Conservation (phyloP, 805 yeast species). For the Citeromyces matritensis region DNA sequence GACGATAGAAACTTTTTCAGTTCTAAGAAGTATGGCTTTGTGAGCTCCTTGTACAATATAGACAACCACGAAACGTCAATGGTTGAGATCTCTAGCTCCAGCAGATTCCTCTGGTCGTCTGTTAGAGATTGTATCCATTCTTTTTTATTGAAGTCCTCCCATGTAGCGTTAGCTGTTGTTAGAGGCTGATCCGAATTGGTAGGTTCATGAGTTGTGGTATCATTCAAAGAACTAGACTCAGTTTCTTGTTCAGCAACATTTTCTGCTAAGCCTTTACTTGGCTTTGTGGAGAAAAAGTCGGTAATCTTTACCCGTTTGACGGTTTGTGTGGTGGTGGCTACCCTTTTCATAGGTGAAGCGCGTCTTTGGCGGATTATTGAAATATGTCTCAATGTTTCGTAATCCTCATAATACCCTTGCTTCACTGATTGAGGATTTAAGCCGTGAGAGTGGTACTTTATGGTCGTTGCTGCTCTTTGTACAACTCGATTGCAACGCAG, state of each 20-base stretch:
- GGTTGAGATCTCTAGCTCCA: constrained; percentile 52
- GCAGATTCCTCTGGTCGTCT: constrained; percentile 30
- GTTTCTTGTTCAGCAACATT: no score
- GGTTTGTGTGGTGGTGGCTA: neutral
- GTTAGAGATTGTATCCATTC: constrained; percentile 34
- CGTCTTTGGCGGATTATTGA: no score
- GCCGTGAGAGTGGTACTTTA: no score
- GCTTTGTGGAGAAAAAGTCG: neutral
- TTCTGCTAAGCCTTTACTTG: no score
- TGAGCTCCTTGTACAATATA: constrained; percentile 51
- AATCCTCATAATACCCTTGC: no score
- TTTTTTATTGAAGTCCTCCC: constrained; percentile 24
- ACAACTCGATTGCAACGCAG: no score
- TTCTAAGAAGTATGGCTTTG: constrained; percentile 70
- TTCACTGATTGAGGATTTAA: no score
- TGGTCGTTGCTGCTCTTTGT: no score
- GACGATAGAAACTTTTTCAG: constrained; percentile 47
- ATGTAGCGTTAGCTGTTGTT: no score
- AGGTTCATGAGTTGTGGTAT: neutral
- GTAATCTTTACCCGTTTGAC: neutral
- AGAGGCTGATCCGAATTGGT: neutral
- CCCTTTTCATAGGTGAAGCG: neutral
- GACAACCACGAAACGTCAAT: constrained; percentile 72
- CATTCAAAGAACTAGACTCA: no score
- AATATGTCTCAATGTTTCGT: no score